Conservation (phyloP, 2,329 filamentous ascomycete species). For the Chaetomiaceae sp. region DNA sequence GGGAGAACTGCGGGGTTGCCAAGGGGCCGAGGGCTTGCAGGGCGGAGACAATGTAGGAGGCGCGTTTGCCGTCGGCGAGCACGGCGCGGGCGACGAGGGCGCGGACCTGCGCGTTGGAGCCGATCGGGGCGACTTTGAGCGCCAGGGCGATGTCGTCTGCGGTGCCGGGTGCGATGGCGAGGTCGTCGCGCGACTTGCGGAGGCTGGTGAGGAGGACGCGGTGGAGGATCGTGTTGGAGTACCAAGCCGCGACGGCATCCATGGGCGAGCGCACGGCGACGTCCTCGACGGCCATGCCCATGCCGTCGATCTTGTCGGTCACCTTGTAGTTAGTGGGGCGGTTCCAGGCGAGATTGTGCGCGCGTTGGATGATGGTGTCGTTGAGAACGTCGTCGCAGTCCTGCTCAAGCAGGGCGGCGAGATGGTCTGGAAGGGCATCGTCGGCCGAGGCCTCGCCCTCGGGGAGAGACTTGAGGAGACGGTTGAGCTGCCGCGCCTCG, state of each 20-base stretch:
- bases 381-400: slow-evolving; percentile 80
- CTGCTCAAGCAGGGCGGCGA: slow-evolving; percentile 69
- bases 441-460: slow-evolving; percentile 39
- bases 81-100: slow-evolving; percentile 57
- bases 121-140: slow-evolving; percentile 68
- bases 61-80: slow-evolving; percentile 50
- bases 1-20: slow-evolving; percentile 32
- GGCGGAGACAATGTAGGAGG: slow-evolving; percentile 52
- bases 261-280: slow-evolving; percentile 79
- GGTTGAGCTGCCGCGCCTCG: slow-evolving; percentile 64
- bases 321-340: slow-evolving; percentile 66
- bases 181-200: slow-evolving; percentile 42
- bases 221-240: slow-evolving; percentile 70
- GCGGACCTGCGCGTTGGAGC: slow-evolving; percentile 64
- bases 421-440: slow-evolving; percentile 70
- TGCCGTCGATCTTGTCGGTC: slow-evolving; percentile 60
- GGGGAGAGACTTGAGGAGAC: slow-evolving; percentile 42
- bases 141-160: slow-evolving; percentile 61
- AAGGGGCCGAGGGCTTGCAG: slow-evolving; percentile 47
- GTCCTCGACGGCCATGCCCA: slow-evolving; percentile 82
- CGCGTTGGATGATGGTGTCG: slow-evolving; percentile 72
- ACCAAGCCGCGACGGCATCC: slow-evolving; percentile 89
- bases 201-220: slow-evolving; percentile 63
- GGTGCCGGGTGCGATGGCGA: slow-evolving; percentile 38
- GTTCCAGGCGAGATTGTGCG: slow-evolving; percentile 88